Percentiles rank a stretch among this genome's conserved stretches.
These are phyloP conservation scores for Lentinula lateritia DNA, from an alignment of 768 basidiomycete species.

Conservation along the genomic window DNA sequence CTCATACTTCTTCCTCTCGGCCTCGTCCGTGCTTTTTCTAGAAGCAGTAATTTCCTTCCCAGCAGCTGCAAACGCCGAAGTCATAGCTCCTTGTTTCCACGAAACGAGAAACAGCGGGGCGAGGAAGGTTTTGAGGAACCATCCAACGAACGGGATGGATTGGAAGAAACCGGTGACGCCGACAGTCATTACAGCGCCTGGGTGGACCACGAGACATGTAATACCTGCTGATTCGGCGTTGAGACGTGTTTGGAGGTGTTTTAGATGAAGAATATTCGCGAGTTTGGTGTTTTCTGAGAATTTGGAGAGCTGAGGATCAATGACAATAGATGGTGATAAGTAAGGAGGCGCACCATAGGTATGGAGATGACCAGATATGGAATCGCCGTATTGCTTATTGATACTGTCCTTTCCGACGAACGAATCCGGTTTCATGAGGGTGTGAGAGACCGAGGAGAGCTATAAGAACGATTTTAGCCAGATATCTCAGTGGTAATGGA, in stretches of 20 bases:
- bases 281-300: constrained; percentile 10
- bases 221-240: constrained; percentile 19
- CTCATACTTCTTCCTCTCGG: constrained; percentile 14
- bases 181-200: constrained; percentile 22
- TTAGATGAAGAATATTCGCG: constrained; percentile 22
- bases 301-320: neutral
- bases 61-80: constrained; percentile 23
- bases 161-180: constrained; percentile 3
- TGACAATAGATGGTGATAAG: too few relatives aligned
- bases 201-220: constrained; percentile 21
- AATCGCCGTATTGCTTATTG: constrained; percentile 8
- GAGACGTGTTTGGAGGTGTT: constrained; percentile 36
- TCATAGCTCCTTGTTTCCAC: constrained; percentile 19
- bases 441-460: constrained; percentile 10
- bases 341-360: constrained; percentile 10
- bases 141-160: constrained; percentile 6
- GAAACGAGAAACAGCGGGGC: constrained; percentile 14
- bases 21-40: constrained; percentile 4
- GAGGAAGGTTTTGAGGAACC: constrained; percentile 14
- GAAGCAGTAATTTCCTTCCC: constrained; percentile 16
- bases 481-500: neutral
- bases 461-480: neutral
- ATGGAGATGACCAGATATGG: neutral
- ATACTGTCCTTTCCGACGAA: constrained; percentile 10
- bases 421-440: neutral